These are phyloP conservation scores for Botrytis tulipae DNA, from an alignment of 2,329 filamentous ascomycete species.

Conservation along the genomic window DNA sequence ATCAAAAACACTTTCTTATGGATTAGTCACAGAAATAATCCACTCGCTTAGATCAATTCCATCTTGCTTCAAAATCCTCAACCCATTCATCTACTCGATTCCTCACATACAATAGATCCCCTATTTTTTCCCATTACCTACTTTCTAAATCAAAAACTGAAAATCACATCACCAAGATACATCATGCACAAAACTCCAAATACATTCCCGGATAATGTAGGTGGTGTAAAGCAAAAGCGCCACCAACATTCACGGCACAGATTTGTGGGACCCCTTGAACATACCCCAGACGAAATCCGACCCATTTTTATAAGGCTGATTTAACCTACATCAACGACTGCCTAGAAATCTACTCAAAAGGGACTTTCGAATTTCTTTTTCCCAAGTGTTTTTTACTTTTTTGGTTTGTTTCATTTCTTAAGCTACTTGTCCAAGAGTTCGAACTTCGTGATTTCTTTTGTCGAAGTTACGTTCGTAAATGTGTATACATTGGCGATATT, in stretches of 20 bases:
- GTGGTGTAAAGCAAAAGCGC: neutral
- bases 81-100: neutral
- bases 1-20: neutral
- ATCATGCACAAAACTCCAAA: neutral
- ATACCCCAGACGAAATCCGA: neutral
- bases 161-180: neutral
- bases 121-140: neutral
- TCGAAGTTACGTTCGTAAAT: neutral
- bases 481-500: neutral
- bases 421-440: neutral
- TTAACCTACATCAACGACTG: neutral
- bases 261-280: neutral
- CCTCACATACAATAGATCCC: neutral
- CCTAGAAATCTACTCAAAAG: neutral
- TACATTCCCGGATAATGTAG: neutral
- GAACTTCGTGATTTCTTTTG: neutral
- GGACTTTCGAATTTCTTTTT: neutral
- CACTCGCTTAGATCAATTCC: neutral
- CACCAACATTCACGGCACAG: neutral
- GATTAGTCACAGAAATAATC: neutral
- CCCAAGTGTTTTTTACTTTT: neutral
- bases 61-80: neutral
- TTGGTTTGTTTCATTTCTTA: neutral
- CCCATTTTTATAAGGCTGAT: conserved; percentile 1
- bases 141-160: neutral